Percentiles rank a stretch among this genome's conserved stretches.
Evolutionary conservation across 768 basidiomycete genomes (phyloP).

Genomic region (Mycena belliarum): DNA sequence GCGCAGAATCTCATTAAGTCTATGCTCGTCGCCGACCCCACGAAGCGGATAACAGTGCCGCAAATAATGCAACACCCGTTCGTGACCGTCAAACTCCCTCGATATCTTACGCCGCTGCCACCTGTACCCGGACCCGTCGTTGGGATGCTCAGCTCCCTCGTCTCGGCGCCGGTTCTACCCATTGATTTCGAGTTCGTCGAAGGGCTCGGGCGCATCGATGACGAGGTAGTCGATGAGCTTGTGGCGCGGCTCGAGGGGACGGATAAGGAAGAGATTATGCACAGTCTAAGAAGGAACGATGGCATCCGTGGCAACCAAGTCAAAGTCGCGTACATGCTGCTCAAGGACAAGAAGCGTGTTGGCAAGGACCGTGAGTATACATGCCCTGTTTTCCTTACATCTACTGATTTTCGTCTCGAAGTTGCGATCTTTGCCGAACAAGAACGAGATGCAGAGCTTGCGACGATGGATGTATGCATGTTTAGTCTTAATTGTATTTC

Average conservation of each 20-base stretch:
- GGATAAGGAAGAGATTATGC: slow-evolving; percentile 85
- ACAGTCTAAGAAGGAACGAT: slow-evolving; percentile 78
- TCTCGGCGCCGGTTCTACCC: slow-evolving; percentile 62
- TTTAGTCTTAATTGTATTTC: slow-evolving; percentile 1
- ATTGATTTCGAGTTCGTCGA: slow-evolving; percentile 87
- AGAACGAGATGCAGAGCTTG: slow-evolving; percentile 79
- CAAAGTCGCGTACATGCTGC: slow-evolving; percentile 94
- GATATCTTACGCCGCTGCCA: slow-evolving; percentile 85
- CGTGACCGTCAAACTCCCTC: slow-evolving; percentile 81
- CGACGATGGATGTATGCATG: slow-evolving; percentile 75
- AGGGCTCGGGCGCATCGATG: slow-evolving; percentile 89
- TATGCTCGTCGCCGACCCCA: slow-evolving; percentile 94
- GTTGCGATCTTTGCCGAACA: slow-evolving; percentile 82
- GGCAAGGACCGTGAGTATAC: slow-evolving; percentile 76
- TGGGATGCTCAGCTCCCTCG: slow-evolving; percentile 70
- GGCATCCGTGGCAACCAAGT: slow-evolving; percentile 88
- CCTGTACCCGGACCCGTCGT: slow-evolving; percentile 76
- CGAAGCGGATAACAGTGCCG: slow-evolving; percentile 90
- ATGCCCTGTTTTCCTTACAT: background rate
- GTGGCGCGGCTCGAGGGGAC: slow-evolving; percentile 70
- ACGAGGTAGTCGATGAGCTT: slow-evolving; percentile 86
- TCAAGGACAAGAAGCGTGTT: slow-evolving; percentile 83
- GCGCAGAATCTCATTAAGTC: slow-evolving; percentile 77
- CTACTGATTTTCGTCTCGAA: slow-evolving; percentile 29
- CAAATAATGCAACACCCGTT: slow-evolving; percentile 92